Conservation (phyloP, 1,139 yeast genomes). For the Neolecta irregularis region DNA sequence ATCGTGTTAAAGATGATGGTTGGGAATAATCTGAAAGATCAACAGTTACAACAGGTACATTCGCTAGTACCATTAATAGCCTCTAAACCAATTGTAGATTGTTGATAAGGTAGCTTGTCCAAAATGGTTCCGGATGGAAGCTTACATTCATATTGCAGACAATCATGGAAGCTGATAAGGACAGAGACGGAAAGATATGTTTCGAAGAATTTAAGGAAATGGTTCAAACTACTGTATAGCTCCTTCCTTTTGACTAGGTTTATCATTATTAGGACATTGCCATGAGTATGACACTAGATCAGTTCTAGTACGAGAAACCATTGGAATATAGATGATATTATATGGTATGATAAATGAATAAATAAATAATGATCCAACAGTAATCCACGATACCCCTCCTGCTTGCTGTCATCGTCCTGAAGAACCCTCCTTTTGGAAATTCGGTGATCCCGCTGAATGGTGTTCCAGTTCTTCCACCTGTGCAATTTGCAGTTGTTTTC, state of each 20-base stretch:
- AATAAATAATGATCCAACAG: neutral
- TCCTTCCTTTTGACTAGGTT: neutral
- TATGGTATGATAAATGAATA: neutral
- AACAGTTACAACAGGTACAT: slow-evolving; percentile 61
- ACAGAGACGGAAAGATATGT: slow-evolving; percentile 76
- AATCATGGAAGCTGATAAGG: slow-evolving; percentile 82
- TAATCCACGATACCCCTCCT: slow-evolving; percentile 12
- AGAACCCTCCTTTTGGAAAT: neutral
- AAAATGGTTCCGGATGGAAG: neutral
- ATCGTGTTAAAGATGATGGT: slow-evolving; percentile 94
- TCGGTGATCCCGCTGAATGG: no score
- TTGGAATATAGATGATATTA: neutral
- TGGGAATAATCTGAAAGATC: slow-evolving; percentile 73
- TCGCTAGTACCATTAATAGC: no score
- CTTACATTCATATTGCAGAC: slow-evolving; percentile 43
- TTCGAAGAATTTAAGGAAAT: slow-evolving; percentile 67
- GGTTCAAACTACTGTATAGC: slow-evolving; percentile 23
- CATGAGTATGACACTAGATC: slow-evolving; percentile 12
- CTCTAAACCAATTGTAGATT: slow-evolving; percentile 4
- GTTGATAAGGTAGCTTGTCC: slow-evolving; percentile 9
- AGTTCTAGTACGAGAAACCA: neutral
- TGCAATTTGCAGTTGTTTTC: neutral
- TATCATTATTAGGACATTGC: slow-evolving; percentile 29
- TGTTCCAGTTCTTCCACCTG: neutral
- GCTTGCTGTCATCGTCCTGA: slow-evolving; percentile 8